A percentile compares a stretch with the other conserved stretches of the same genome.
phyloP scores from a whole-genome alignment of 2,329 filamentous ascomycete species.

The Aspergillus tanneri region DNA sequence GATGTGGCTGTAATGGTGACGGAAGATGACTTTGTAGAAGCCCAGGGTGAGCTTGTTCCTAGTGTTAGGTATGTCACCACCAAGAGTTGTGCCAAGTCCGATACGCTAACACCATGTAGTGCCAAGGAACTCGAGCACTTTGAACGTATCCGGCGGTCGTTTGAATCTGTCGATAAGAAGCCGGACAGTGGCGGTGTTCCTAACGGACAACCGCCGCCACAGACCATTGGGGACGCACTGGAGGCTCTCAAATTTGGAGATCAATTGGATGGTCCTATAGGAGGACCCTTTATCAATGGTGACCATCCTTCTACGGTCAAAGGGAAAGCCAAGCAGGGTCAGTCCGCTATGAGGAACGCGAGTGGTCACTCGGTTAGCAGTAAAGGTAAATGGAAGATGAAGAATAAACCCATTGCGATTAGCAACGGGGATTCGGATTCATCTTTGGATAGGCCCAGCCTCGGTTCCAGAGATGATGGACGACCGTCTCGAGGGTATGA shows the following conservation, averaged over 20 bases:
- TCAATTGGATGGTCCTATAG: slow-evolving; percentile 18
- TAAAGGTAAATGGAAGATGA: slow-evolving; percentile 31
- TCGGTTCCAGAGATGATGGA: slow-evolving; percentile 2
- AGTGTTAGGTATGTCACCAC: slow-evolving; percentile 62
- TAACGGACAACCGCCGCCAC: slow-evolving; percentile 20
- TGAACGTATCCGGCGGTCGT: slow-evolving; percentile 74
- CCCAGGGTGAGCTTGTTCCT: slow-evolving; percentile 82
- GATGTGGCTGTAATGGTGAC: slow-evolving; percentile 86
- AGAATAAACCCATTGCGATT: slow-evolving; percentile 37
- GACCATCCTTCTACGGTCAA: slow-evolving; percentile 26
- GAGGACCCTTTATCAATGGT: slow-evolving; percentile 29
- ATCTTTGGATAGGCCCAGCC: slow-evolving; percentile 26
- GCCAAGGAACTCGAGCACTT: slow-evolving; percentile 91
- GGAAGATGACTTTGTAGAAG: slow-evolving; percentile 81
- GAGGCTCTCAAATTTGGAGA: slow-evolving; percentile 34
- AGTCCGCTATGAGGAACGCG: slow-evolving; percentile 25
- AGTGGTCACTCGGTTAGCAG: slow-evolving; percentile 33
- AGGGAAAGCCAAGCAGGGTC: slow-evolving; percentile 34
- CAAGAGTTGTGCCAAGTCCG: not conserved
- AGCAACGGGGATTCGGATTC: slow-evolving; percentile 36
- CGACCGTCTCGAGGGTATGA: slow-evolving; percentile 10
- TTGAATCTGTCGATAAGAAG: slow-evolving; percentile 63
- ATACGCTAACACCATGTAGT: slow-evolving; percentile 49
- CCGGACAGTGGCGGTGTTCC: slow-evolving; percentile 28
- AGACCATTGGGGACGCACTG: slow-evolving; percentile 40